Evolutionary conservation across 2,329 filamentous ascomycete genomes (phyloP).

Genomic region (Epichloe festucae): DNA sequence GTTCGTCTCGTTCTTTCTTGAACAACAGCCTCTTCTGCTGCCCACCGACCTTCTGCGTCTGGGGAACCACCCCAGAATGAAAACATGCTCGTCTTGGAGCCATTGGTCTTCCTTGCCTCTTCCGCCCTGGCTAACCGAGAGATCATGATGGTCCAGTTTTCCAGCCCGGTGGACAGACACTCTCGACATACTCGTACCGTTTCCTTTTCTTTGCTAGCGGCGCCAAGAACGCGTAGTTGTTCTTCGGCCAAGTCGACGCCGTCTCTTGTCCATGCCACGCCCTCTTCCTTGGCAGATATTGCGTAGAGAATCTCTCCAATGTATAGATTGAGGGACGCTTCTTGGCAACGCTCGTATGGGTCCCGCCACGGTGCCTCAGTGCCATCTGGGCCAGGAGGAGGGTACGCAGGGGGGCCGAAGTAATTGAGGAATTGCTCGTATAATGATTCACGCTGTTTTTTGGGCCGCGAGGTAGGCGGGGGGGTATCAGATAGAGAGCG

Average conservation of each 20-base stretch:
- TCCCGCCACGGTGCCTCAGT: conserved; percentile 52
- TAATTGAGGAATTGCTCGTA: conserved; percentile 12
- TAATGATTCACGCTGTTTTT: conserved; percentile 7
- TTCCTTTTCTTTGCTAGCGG: conserved; percentile 13
- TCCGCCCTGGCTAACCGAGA: conserved; percentile 45
- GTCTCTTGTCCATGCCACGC: conserved; percentile 80
- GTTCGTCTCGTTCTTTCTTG: conserved; percentile 37
- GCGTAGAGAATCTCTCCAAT: conserved; percentile 89
- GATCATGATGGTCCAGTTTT: conserved; percentile 79
- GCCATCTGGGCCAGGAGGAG: conserved; percentile 57
- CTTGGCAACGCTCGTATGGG: conserved; percentile 59
- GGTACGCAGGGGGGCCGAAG: conserved; percentile 47
- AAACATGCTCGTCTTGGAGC: conserved; percentile 20
- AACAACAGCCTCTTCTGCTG: conserved; percentile 41
- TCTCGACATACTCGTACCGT: conserved; percentile 51
- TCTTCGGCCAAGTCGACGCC: conserved; percentile 71
- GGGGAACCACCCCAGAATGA: conserved; percentile 23
- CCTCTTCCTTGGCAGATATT: conserved; percentile 46
- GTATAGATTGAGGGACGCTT: conserved; percentile 76
- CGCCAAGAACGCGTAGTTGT: conserved; percentile 37
- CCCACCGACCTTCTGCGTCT: conserved; percentile 34
- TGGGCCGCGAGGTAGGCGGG: conserved; percentile 10
- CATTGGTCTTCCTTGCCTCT: conserved; percentile 23
- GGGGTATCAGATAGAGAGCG: conserved; percentile 39
- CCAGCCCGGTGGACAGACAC: conserved; percentile 63